Base-by-base conservation (phyloP, 768 basidiomycete species). In the Leccinum rimulosum region DNA sequence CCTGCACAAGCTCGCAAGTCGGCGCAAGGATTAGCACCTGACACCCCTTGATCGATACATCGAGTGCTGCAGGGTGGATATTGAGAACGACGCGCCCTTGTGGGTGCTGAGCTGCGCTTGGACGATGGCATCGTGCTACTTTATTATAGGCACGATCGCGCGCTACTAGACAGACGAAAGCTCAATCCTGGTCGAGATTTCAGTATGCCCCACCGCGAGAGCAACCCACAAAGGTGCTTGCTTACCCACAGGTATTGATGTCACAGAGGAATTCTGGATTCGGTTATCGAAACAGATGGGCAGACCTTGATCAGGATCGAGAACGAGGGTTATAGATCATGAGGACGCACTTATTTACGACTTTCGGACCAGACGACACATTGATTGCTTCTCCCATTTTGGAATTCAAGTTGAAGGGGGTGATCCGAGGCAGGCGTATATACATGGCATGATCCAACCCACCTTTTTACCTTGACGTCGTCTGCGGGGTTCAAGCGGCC, bases 51-150 rank as follows among this genome's bases (percentile, higher is more conserved):
- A 92, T 75, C 55, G 79, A 81, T 72, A 90, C 83, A 76, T 98
- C 95, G 75, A 96, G 82, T 81, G 79, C 78, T 98, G 94, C 64
- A 99, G 88, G 73, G 98, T 96, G 58, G 95, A 96, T 71, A 98
- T 89, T 72, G 93, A 94, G 81, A 98, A 98, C n/a, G 97, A 98
- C 60, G 95, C 97, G 59, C 97, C 98, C 81, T 98, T 98, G 74
- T 96, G 96, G 63, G 97, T 98, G 66, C 97, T 95, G 33, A 95
- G 98, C 81, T 98, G 96, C 68, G 97, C 97, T 75, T 95, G 95
- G 59, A 95, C 96, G 69, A 97, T 98, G 69, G 96, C 95, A 82
- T 98, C 96, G 82, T 96, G 93, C 38, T 93, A 94, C 75, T 95
- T 95, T 68, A 95, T 87, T 73, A 98, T 94, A 66, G 97, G 96